Evolutionary conservation across 345 rosid species (phyloP).

Genomic region (Tarenaya hassleriana): DNA sequence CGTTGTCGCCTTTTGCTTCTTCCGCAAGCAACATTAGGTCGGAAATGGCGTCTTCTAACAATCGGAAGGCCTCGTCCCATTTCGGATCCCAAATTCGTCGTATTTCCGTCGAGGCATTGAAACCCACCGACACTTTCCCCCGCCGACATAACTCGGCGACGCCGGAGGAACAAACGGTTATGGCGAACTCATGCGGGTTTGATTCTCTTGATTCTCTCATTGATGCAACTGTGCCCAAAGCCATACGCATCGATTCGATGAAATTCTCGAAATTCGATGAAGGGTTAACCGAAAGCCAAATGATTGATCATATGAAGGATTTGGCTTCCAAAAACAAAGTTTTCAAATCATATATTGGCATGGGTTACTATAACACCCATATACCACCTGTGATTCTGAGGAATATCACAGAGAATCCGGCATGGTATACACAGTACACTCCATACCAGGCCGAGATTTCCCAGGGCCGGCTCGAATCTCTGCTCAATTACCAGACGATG

Average conservation of each 20-base stretch:
- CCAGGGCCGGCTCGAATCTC: conserved; percentile 76
- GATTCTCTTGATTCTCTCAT: conserved; percentile 48
- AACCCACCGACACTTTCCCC: conserved; percentile 65
- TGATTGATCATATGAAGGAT: conserved; percentile 65
- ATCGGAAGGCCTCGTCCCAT: no score
- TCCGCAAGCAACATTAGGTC: conserved; percentile 14
- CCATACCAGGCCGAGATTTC: conserved; percentile 96
- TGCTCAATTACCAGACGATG: conserved; percentile 80
- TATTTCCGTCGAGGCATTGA: conserved; percentile 64
- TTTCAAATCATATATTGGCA: conserved; percentile 72
- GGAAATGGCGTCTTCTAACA: no score
- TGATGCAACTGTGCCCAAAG: conserved; percentile 80
- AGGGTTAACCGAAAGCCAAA: conserved; percentile 76
- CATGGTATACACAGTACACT: conserved; percentile 91
- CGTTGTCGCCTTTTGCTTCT: conserved; percentile 41
- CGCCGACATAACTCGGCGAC: conserved; percentile 86
- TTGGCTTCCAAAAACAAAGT: conserved; percentile 70
- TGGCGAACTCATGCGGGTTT: conserved; percentile 67
- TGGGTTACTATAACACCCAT: conserved; percentile 80
- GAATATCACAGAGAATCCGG: conserved; percentile 91
- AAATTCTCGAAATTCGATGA: conserved; percentile 64
- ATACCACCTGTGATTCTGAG: conserved; percentile 85
- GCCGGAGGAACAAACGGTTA: conserved; percentile 62
- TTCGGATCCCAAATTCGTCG: no score
- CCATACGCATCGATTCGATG: conserved; percentile 73